Conservation (phyloP, 2,329 filamentous ascomycete species). For the Fusarium sarcochroum region DNA sequence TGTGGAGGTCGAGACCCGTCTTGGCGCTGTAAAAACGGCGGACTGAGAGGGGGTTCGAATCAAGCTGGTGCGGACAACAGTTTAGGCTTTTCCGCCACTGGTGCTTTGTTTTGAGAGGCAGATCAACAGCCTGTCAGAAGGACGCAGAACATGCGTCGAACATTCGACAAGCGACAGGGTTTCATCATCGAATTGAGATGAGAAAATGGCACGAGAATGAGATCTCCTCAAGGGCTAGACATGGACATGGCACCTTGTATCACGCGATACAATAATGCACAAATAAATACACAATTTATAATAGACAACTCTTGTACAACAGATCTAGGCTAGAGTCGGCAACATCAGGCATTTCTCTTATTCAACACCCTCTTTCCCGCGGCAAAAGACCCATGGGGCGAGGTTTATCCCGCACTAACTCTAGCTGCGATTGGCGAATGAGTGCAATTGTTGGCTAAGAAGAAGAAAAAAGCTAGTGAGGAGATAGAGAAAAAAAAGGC, state of each 20-base stretch:
- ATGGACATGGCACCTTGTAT: neutral
- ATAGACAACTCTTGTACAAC: neutral
- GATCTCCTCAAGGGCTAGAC: too few relatives aligned
- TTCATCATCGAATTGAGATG: neutral
- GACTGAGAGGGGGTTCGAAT: conserved; percentile 34
- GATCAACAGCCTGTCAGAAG: conserved; percentile 22
- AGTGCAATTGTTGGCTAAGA: conserved; percentile 10
- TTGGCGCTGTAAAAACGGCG: conserved; percentile 23
- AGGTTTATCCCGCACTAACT: conserved; percentile 43
- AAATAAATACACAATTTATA: neutral
- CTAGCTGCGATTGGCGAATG: conserved; percentile 33
- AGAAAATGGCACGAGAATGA: neutral
- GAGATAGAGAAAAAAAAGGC: conserved; percentile 28
- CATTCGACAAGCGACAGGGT: conserved; percentile 40
- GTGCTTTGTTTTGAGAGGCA: conserved; percentile 10
- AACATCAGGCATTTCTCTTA: conserved; percentile 21
- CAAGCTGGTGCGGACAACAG: neutral
- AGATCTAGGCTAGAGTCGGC: conserved; percentile 14
- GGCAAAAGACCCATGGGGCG: conserved; percentile 24
- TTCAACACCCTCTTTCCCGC: neutral
- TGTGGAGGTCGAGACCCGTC: conserved; percentile 38
- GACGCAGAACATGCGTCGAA: conserved; percentile 40
- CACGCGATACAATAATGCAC: neutral
- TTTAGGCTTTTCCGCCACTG: conserved; percentile 31
- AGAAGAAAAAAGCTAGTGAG: conserved; percentile 20